Base-by-base conservation (phyloP, 495 filamentous ascomycete genomes). In the Neohortaea acidophila region DNA sequence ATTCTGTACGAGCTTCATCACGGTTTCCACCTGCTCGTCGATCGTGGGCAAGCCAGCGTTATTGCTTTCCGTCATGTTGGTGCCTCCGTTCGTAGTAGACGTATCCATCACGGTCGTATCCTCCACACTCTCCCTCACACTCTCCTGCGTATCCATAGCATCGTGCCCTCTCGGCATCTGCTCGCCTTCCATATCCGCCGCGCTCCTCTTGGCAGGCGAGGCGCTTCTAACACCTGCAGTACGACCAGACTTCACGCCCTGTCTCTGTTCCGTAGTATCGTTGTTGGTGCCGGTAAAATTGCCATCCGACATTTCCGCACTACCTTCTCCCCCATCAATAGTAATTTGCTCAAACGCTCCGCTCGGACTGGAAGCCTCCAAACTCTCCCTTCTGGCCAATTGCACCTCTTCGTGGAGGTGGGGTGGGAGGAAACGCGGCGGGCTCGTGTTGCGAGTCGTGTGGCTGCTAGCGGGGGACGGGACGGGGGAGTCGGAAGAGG, bases 1-100 rank as follows among this genome's bases (percentile, higher is more conserved):
- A n/a, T n/a, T n/a, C n/a, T n/a, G n/a, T n/a, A n/a, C n/a, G n/a
- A n/a, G n/a, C n/a, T n/a, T n/a, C n/a, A n/a, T n/a, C n/a, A n/a
- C n/a, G n/a, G n/a, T n/a, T n/a, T n/a, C n/a, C 30, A 92, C 70
- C 48, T 94, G 91, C 20, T 84, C 76, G 34, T 86, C 81, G 44
- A 81, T 65, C n/a, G n/a, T 15, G 28, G 39, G n/a, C n/a, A n/a
- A n/a, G n/a, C n/a, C n/a, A n/a, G n/a, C n/a, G n/a, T n/a, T n/a
- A n/a, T n/a, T n/a, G n/a, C n/a, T n/a, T n/a, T n/a, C 41, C 1
- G 41, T 39, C n/a, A 23, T 44, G 34, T 42, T 40, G 2, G 33
- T 23, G 2, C 14, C 39, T 21, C 21, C 11, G 19, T 36, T 41
- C 11, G 21, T 39, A 14, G 18, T 14, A 3, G 43, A 39, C n/a